Evolutionary conservation across 2,329 filamentous ascomycete species (phyloP), one percentile per base, ranked within the genome.

Genomic region (Trichophyton simii): DNA sequence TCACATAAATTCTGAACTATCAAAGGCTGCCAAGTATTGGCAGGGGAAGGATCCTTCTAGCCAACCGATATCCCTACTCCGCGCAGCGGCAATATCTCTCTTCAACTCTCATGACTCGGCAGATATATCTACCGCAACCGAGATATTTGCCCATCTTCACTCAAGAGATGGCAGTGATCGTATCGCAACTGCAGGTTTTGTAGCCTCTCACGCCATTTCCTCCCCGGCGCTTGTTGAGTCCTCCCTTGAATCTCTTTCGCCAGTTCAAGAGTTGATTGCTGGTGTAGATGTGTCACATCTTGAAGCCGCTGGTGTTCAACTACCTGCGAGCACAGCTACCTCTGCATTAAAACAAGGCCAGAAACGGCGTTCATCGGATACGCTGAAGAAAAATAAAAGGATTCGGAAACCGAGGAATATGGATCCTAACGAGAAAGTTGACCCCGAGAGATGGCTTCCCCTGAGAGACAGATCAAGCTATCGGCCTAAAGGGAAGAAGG

Each of bases 401-500:
- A 63, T 78, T 20, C 74, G 78, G 36, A 77, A 77, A 65, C 77
- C 77, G 7, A 79, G 79, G 69, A 75, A 79, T 61, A 78, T 74
- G 61, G 88, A 90, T 63, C 82, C 88, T 59, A 83, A 81, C 67
- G 95, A 91, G 79, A 86, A 85, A 66, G 83, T 89, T 38, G 94
- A 99, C 73, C 86, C 90, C 0, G 94, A 99, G 75, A 82, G 94
- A 65, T 99, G 94, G 94, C 76, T 99, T 63, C 92, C 94, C 11
- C 79, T 97, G 69, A 85, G 88, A 59, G 94, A 99, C 72, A 83
- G 94, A 62, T 94, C 88, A 67, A 88, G 85, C 46, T 99, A 96
- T 75, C 80, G 88, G 57, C 91, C 91, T 6, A 96, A 94, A 78
- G 91, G 91, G 4, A 91, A 88, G 78, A 95, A 96, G 80, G 89